Conservation (phyloP, 177 flowering plant genomes). For the Vitis hybrid region DNA sequence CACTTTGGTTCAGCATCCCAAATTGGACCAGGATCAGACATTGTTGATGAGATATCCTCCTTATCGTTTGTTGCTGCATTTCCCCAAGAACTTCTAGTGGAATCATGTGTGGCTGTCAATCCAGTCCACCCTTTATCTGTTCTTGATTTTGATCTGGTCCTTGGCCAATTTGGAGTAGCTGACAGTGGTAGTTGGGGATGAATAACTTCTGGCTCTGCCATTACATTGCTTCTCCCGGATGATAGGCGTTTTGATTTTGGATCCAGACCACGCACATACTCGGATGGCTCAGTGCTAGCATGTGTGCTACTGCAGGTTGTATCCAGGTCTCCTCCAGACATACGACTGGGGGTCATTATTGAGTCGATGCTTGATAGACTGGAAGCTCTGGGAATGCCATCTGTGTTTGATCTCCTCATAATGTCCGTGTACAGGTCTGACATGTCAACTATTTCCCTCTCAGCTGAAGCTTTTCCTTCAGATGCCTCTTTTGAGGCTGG, state of each 20-base stretch:
- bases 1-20: conserved; percentile 99
- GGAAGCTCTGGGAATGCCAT: conserved; percentile 93
- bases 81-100: conserved; percentile 79
- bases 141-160: conserved; percentile 89
- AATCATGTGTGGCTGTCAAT: conserved; percentile 56
- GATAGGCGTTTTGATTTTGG: conserved; percentile 90
- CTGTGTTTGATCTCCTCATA: conserved; percentile 73
- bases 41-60: conserved; percentile 95
- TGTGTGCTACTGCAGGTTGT: conserved; percentile 67
- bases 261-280: conserved; percentile 88
- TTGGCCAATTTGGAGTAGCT: conserved; percentile 85
- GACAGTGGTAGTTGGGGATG: conserved; percentile 77
- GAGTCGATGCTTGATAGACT: conserved; percentile 98
- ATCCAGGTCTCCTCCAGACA: conserved; percentile 83
- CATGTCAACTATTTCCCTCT: conserved; percentile 60
- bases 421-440: conserved; percentile 80
- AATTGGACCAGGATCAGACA: conserved; percentile 98
- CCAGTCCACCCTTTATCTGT: conserved; percentile 84
- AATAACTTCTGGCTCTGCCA: conserved; percentile 84
- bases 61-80: conserved; percentile 71
- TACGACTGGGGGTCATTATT: conserved; percentile 87
- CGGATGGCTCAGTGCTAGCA: conserved; percentile 92
- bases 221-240: conserved; percentile 66
- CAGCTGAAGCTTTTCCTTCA: conserved; percentile 46
- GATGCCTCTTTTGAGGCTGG: conserved; percentile 59